Base-by-base conservation (phyloP, 2,329 filamentous ascomycete species). In the Trichoderma sp. region DNA sequence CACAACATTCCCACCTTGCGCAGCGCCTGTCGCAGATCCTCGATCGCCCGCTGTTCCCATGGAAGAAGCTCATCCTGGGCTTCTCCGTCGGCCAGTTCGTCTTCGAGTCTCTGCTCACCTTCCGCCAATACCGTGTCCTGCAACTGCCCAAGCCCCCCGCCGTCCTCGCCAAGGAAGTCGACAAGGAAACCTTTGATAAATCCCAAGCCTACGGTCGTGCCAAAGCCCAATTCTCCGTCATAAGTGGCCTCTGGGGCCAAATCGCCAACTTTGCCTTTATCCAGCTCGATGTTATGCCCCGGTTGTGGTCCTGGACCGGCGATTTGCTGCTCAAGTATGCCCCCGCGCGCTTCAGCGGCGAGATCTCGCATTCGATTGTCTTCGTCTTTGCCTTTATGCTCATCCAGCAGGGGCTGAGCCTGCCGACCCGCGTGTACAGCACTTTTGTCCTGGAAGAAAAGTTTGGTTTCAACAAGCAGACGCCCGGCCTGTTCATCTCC, bases 381-480 rank as follows among this genome's bases (percentile, higher is more conserved):
- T 99, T 98, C 82, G 88, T 97, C 79, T 90, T 98, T 76, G 84
- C 88, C 67, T 97, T 97, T 80, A 90, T 93, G 74, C 79, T 97
- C 74, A 86, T 96, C 74, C 91, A 93, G 73, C 92, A 94, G 75
- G 72, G 92, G 66, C 81, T 97, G 71, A 91, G 90, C 67, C 82
- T 98, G 64, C 95, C 95, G 3, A 87, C 89, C 69, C 91, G 89
- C 66, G 89, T 97, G 79, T 99, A 98, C 84, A 90, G 94, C 81
- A 95, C 93, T 13, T 99, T 99, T 76, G 92, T 98, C 57, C 84
- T 99, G 67, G 95, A 99, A 80, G 94, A 97, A 81, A 92, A 93
- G 77, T 99, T 97, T 74, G 95, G 95, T 59, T 99, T 99, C 87
- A 99, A 99, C 82, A 99, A 99, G 84, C 93, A 97, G 84, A 98